Evolutionary conservation across 345 rosid genomes (phyloP).

Genomic region (Salix arbutifolia): DNA sequence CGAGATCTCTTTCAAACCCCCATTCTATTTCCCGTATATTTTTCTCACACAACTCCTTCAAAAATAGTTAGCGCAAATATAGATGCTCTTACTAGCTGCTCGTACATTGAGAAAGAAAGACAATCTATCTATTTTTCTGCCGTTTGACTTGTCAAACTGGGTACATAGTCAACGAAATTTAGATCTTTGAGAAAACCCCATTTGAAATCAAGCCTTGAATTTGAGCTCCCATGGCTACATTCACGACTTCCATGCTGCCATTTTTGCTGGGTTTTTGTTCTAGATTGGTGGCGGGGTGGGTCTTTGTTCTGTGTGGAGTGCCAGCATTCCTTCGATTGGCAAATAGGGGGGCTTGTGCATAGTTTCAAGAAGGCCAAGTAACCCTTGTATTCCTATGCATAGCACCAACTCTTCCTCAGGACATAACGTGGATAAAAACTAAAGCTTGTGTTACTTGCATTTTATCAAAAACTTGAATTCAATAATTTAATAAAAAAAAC

Average conservation of each 20-base stretch:
- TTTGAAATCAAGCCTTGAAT: conserved; percentile 29
- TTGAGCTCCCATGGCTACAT: conserved; percentile 36
- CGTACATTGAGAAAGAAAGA: background rate
- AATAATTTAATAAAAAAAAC: too few species aligned
- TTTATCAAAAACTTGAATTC: too few species aligned
- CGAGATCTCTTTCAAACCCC: too few species aligned
- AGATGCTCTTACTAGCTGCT: background rate
- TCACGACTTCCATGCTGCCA: conserved; percentile 16
- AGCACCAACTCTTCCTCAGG: too few species aligned
- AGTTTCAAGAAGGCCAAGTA: conserved; percentile 83
- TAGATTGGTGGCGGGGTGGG: conserved; percentile 29
- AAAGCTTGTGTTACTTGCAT: too few species aligned
- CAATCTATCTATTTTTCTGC: background rate
- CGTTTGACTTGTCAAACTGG: conserved; percentile 37
- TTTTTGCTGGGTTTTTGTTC: conserved; percentile 15
- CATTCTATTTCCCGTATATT: too few species aligned
- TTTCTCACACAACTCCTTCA: too few species aligned
- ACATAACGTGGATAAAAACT: too few species aligned
- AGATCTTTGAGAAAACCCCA: conserved; percentile 36
- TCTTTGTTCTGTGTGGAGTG: conserved; percentile 90
- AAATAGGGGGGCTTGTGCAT: conserved; percentile 88
- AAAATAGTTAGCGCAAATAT: too few species aligned
- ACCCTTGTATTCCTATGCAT: conserved; percentile 20
- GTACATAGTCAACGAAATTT: conserved; percentile 23
- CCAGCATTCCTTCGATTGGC: conserved; percentile 96